A percentile compares a stretch with the other conserved stretches of the same genome.
Conservation (phyloP, 2,329 filamentous ascomycete species). For the Apiospora saccharicola region DNA sequence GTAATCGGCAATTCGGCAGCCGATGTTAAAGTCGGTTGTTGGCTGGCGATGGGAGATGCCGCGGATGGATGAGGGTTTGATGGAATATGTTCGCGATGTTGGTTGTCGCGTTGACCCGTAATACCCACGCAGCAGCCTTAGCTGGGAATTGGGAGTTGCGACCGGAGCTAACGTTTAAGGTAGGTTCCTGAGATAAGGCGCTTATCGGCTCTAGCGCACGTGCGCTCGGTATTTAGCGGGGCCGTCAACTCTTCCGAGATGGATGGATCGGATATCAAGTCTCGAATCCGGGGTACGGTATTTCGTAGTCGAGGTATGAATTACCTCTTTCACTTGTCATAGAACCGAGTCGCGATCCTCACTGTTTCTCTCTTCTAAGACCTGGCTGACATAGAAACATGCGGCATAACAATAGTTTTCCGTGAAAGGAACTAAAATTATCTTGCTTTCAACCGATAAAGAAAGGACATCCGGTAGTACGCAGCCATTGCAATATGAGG, state of each 20-base stretch:
- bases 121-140: background rate
- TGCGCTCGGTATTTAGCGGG: background rate
- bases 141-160: conserved; percentile 12
- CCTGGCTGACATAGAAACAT: background rate
- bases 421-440: background rate
- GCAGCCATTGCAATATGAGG: background rate
- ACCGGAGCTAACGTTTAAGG: background rate
- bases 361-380: background rate
- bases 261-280: background rate
- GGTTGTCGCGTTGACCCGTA: conserved; percentile 22
- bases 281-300: background rate
- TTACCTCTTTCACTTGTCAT: background rate
- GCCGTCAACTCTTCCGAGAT: background rate
- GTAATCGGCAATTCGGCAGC: conserved; percentile 1
- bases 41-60: conserved; percentile 7
- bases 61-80: conserved; percentile 6
- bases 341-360: background rate
- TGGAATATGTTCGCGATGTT: conserved; percentile 23
- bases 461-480: background rate
- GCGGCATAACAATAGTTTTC: background rate
- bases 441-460: background rate
- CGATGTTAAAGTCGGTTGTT: background rate
- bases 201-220: background rate
- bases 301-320: background rate
- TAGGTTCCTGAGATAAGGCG: conserved; percentile 1